phyloP scores from a whole-genome alignment of 2,329 filamentous ascomycete genomes.

The Penicillium concentricum region DNA sequence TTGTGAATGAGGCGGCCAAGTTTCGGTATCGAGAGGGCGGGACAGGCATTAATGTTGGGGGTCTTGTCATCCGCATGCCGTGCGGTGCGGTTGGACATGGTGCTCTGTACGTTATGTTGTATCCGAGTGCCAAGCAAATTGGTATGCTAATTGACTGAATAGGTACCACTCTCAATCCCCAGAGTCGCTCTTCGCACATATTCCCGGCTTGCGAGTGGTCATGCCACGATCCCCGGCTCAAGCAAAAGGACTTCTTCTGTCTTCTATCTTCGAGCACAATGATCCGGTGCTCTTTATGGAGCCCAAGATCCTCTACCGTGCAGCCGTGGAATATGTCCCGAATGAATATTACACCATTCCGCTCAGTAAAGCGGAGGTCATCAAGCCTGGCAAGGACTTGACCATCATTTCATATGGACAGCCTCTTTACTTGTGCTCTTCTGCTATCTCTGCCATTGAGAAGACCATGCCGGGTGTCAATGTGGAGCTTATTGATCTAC shows the following conservation, averaged over 20 bases:
- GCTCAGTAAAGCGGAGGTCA: conserved; percentile 77
- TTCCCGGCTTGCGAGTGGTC: conserved; percentile 81
- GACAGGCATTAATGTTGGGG: conserved; percentile 68
- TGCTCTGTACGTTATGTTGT: conserved; percentile 54
- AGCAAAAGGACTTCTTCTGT: conserved; percentile 80
- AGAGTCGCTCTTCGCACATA: conserved; percentile 82
- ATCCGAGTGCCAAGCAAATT: no score
- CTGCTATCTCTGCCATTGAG: conserved; percentile 72
- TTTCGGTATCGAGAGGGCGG: conserved; percentile 71
- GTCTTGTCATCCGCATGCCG: conserved; percentile 85
- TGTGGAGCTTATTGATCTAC: conserved; percentile 81
- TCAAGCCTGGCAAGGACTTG: conserved; percentile 76
- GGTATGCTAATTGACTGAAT: background rate
- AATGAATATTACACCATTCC: conserved; percentile 77
- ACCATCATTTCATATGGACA: conserved; percentile 89
- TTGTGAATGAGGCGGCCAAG: conserved; percentile 91
- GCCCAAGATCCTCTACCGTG: conserved; percentile 88
- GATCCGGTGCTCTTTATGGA: conserved; percentile 94
- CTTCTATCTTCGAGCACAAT: conserved; percentile 70
- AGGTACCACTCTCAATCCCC: conserved; percentile 84
- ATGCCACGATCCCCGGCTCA: conserved; percentile 83
- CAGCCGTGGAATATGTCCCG: conserved; percentile 88
- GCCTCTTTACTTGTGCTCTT: conserved; percentile 78
- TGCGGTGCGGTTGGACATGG: conserved; percentile 88
- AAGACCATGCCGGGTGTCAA: conserved; percentile 69